Evolutionary conservation across 129 eudicot genomes (phyloP).

Genomic region (Ambrosia artemisiifolia): DNA sequence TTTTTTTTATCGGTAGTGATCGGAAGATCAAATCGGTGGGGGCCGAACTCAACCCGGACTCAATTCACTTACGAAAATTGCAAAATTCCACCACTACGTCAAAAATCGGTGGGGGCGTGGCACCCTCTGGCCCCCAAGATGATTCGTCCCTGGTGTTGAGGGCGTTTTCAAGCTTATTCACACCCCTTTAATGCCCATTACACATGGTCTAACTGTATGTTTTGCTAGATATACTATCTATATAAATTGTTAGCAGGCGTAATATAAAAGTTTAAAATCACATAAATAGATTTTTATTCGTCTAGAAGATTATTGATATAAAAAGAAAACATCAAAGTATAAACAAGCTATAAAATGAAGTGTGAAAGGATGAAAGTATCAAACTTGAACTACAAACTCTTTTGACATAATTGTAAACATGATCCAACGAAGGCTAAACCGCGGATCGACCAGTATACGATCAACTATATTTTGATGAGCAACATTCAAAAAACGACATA

Average conservation of each 20-base stretch:
- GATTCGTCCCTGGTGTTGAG: too few relatives aligned
- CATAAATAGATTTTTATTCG: too few relatives aligned
- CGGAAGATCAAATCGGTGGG: too few relatives aligned
- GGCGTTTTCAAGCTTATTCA: too few relatives aligned
- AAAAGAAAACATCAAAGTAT: background rate
- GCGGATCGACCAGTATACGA: background rate
- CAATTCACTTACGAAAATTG: too few relatives aligned
- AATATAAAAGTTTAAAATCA: background rate
- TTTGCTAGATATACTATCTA: background rate
- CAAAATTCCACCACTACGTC: too few relatives aligned
- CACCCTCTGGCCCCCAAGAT: too few relatives aligned
- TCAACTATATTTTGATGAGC: background rate
- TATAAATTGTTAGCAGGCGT: background rate
- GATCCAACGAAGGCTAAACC: background rate
- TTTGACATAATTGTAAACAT: background rate
- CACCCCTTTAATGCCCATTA: too few relatives aligned
- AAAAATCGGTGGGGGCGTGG: too few relatives aligned
- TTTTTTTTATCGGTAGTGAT: too few relatives aligned
- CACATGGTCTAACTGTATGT: background rate
- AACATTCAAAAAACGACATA: background rate
- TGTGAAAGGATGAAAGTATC: background rate
- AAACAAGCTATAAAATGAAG: background rate
- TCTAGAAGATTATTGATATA: too few relatives aligned
- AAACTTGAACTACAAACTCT: background rate
- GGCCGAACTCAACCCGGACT: too few relatives aligned